These are phyloP conservation scores for Cyanodermella asteris DNA, from an alignment of 2,329 filamentous ascomycete species.

Conservation along the genomic window DNA sequence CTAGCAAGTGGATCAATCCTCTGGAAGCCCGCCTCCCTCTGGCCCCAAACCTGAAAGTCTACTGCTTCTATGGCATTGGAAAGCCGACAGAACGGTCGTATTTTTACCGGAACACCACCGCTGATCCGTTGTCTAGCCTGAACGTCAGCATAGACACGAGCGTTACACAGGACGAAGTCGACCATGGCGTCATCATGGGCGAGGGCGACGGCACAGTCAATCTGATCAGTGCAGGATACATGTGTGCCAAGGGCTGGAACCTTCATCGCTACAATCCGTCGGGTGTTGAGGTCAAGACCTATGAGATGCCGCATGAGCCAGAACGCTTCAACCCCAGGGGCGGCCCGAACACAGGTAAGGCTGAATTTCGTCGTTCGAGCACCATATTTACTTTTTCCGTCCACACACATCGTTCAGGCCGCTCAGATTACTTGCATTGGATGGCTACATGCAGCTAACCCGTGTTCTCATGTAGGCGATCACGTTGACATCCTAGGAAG, in stretches of 20 bases:
- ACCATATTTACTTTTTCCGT: too few species aligned
- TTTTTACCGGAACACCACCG: slow-evolving; percentile 59
- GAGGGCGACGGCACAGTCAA: slow-evolving; percentile 95
- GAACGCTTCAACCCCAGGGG: slow-evolving; percentile 71
- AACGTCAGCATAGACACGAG: slow-evolving; percentile 55
- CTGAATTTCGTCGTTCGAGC: background rate
- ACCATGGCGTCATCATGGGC: slow-evolving; percentile 85
- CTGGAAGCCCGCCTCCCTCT: slow-evolving; percentile 61
- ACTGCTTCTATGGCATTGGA: slow-evolving; percentile 71
- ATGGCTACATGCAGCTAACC: background rate
- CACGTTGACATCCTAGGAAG: slow-evolving; percentile 92
- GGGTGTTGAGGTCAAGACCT: slow-evolving; percentile 56
- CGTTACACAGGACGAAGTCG: slow-evolving; percentile 27
- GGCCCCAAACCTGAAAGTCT: slow-evolving; percentile 63
- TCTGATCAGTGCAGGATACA: slow-evolving; percentile 77
- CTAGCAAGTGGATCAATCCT: slow-evolving; percentile 81
- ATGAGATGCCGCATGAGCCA: slow-evolving; percentile 93
- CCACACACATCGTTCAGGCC: too few species aligned
- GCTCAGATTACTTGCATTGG: too few species aligned
- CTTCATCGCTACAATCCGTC: slow-evolving; percentile 88
- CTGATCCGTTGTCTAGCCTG: slow-evolving; percentile 41
- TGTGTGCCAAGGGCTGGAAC: slow-evolving; percentile 90
- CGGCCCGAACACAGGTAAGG: slow-evolving; percentile 38
- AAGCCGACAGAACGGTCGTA: slow-evolving; percentile 87
- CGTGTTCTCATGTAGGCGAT: slow-evolving; percentile 37